These are phyloP conservation scores for Hanseniaspora meyeri DNA, from an alignment of 805 yeast genomes.

Conservation along the genomic window DNA sequence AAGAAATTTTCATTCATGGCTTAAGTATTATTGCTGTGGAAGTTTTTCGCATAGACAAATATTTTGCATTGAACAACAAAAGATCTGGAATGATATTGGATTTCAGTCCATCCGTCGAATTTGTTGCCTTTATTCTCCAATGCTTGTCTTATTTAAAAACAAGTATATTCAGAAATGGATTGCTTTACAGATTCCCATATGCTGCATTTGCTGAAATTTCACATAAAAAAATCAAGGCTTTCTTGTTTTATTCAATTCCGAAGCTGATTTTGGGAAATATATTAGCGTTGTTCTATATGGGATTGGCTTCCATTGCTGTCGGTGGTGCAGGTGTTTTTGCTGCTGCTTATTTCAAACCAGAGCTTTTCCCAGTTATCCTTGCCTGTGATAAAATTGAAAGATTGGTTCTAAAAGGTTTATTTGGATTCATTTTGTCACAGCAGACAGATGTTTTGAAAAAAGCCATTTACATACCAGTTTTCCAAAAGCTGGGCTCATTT, in stretches of 20 bases:
- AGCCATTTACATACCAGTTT: background rate
- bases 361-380: background rate
- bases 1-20: background rate
- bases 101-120: background rate
- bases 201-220: background rate
- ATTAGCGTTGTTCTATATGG: background rate
- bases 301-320: background rate
- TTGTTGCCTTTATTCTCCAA: background rate
- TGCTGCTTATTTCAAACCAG: background rate
- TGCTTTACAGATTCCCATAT: background rate
- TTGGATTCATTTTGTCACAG: background rate
- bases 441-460: background rate
- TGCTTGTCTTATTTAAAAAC: background rate
- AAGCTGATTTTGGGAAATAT: background rate
- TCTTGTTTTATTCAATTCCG: background rate
- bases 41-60: background rate
- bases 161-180: constrained; percentile 2
- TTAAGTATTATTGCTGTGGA: background rate
- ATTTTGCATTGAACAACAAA: background rate
- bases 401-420: background rate
- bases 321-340: constrained; percentile 3
- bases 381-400: background rate
- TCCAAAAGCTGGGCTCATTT: background rate
- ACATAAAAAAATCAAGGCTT: background rate
- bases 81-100: background rate